Evolutionary conservation across 768 basidiomycete species (phyloP).

Genomic region (Fistulinella prunicolor): DNA sequence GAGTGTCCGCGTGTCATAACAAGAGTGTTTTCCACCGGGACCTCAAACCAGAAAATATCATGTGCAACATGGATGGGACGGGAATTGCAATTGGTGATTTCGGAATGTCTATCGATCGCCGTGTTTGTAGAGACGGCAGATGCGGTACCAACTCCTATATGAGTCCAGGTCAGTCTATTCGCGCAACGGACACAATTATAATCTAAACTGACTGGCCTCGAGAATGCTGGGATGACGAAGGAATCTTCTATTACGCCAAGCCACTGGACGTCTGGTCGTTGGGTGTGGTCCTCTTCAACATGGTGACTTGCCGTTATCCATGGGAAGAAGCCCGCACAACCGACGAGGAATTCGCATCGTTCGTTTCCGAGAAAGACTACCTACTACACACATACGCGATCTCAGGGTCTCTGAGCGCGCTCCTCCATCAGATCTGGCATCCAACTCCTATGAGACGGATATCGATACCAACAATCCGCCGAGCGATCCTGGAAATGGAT

Average conservation of each 20-base stretch:
- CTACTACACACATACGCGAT: constrained; percentile 6
- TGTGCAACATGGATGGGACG: constrained; percentile 54
- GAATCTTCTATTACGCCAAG: constrained; percentile 18
- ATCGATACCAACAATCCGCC: neutral
- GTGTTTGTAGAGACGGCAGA: constrained; percentile 46
- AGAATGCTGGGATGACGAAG: constrained; percentile 57
- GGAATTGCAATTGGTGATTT: constrained; percentile 71
- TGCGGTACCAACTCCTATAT: constrained; percentile 64
- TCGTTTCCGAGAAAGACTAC: neutral
- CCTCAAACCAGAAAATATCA: constrained; percentile 82
- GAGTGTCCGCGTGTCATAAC: constrained; percentile 70
- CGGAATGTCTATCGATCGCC: constrained; percentile 56
- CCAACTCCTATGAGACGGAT: neutral
- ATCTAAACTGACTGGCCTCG: constrained; percentile 3
- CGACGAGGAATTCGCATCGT: constrained; percentile 4
- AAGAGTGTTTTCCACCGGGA: constrained; percentile 78
- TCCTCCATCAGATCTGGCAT: constrained; percentile 7
- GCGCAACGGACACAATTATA: neutral
- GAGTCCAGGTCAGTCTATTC: constrained; percentile 59
- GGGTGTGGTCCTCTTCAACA: constrained; percentile 80
- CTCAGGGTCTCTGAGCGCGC: constrained; percentile 5
- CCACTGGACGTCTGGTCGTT: constrained; percentile 65
- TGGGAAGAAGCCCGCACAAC: constrained; percentile 12
- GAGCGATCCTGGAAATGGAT: neutral
- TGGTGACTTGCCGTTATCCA: constrained; percentile 55